Base-by-base conservation (phyloP, 139 green algal genomes). In the Chlorokybus atmophyticus region DNA sequence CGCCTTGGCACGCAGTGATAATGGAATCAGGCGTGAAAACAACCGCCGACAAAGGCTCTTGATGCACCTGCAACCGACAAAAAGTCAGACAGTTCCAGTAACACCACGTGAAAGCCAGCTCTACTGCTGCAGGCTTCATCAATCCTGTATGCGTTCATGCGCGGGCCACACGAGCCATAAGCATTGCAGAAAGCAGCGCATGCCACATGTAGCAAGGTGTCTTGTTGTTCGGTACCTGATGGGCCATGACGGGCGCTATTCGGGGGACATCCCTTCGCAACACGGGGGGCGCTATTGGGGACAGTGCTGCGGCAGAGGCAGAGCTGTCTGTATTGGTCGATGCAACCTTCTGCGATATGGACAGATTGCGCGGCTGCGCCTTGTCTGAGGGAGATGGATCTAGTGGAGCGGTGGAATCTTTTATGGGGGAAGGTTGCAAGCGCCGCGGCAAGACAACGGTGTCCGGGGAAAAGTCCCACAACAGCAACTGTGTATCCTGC, bases 391-490 rank as follows among this genome's bases (percentile, higher is more conserved):
- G 17, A 54, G 17, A 14, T 19, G 47, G 17, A 10, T 19, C 47
- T 21, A 21, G 8, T 54, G n/a, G 47, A n/a, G 17, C 27, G 47
- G 47, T 25, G n/a, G 47, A 10, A 54, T 19, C 17, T n/a, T 8
- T 10, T 8, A 8, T 14, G 47, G 47, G n/a, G 47, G n/a, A 21
- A 28, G 8, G 47, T 30, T 10, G 47, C 47, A 21, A 54, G 28
- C 31, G n/a, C 25, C 31, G 17, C 6, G 64, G 61, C 2, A 58
- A 25, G 29, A 65, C 49, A 29, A 80, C 73, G 19, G 78, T 73
- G 21, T 73, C 56, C 10, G 83, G 51, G 3, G 62, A 68, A 21
- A 94, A 31, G 51, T 94, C 86, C 86, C 86, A 94, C 32, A 94
- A 65, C 47, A 79, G 74, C 57, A 93, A 53, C 39, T 73, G 64